These are phyloP conservation scores for Colletotrichum agaves DNA, from an alignment of 2,329 filamentous ascomycete species.

Conservation along the genomic window DNA sequence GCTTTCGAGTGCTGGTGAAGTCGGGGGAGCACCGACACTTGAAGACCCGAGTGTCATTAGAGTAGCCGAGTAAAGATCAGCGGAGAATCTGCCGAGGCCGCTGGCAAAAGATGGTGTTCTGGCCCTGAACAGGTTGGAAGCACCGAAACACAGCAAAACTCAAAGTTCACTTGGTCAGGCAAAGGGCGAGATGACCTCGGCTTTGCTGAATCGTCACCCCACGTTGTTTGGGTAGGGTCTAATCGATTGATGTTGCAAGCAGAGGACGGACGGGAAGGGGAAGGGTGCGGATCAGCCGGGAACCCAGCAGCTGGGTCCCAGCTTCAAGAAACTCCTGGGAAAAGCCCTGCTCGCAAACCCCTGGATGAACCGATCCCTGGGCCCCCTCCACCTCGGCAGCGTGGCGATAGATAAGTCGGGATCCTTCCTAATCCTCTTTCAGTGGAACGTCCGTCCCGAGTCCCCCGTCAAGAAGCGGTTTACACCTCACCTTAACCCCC, in stretches of 20 bases:
- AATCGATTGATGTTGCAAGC: neutral
- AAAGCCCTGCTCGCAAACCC: constrained; percentile 14
- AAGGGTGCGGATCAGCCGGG: constrained; percentile 19
- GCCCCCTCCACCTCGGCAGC: neutral
- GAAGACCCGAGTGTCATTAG: neutral
- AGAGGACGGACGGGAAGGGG: neutral
- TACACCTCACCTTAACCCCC: no score
- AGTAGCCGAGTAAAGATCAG: no score
- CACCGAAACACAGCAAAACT: no score
- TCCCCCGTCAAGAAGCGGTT: no score
- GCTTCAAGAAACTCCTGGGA: constrained; percentile 17
- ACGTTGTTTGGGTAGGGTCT: neutral
- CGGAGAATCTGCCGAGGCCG: no score
- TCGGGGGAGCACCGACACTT: constrained; percentile 9
- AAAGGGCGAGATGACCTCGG: neutral
- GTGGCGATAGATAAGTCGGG: constrained; percentile 11
- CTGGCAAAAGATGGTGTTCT: no score
- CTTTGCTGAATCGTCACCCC: constrained; percentile 1
- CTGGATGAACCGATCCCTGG: neutral
- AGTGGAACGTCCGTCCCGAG: constrained; percentile 18
- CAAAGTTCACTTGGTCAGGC: no score
- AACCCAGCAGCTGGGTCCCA: no score
- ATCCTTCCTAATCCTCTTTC: constrained; percentile 6
- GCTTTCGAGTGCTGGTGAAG: neutral
- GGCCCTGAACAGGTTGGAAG: no score